Base-by-base conservation (phyloP, 129 eudicot species). In the Helianthus tuberosus region DNA sequence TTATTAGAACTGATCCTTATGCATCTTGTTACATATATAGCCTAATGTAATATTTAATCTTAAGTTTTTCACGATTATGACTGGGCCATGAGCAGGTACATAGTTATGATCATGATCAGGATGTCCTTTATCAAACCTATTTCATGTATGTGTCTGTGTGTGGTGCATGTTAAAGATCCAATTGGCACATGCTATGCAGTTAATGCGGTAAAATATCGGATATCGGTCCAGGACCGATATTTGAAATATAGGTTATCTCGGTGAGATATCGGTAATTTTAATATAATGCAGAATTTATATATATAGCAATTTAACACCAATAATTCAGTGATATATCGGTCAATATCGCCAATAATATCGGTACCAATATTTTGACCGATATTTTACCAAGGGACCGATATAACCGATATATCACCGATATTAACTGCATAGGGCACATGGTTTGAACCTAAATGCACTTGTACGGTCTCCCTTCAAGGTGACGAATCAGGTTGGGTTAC, bases 61-160 rank as follows among this genome's bases (percentile, higher is more conserved):
- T 23, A 61, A 32, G 32, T 9, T 35, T 5, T 11, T 32, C 14
- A 3, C 46, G 14, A 14, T 62, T 4, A 62, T 35, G 20, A 32
- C 2, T 36, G 20, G 67, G 23, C 47, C 23, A 36, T 60, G 13
- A 64, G 68, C 25, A 64, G 8, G 16, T 4, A 36, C 4, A 54
- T 55, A 27, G 32, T 60, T 29, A 60, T 27, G 65, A 60, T 29
- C 65, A 60, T 11, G 29, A 60, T 60, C 15, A 35, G 44, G 66
- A 13, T 43, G 36, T 29, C 44, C 20, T 1, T 13, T 61, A 29
- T 13, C 66, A 61, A 32, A 12, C 5, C 12, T 29, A 11, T 11
- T 32, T 44, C 47, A 13, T 62, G 11, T 62, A 62, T 36, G 9
- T 36, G 68, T 63, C 3, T 64, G 68, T 64, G 17, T 64, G 16